Conservation (phyloP, 2,329 filamentous ascomycete genomes). For the Penicillium sp. region DNA sequence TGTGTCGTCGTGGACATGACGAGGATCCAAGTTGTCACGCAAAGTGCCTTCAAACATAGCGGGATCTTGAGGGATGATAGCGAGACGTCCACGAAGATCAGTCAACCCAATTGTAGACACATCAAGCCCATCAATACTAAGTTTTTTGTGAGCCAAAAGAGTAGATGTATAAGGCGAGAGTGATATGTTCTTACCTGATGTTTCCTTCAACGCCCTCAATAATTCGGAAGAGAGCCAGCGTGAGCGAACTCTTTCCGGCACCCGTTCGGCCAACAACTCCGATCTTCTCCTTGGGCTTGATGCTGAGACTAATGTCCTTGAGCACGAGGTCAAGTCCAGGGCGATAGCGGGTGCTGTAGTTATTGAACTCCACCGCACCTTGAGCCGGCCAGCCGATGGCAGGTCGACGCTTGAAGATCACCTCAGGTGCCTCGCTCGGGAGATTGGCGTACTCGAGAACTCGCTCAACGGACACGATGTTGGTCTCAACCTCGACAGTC, state of each 20-base stretch:
- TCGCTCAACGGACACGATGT: constrained; percentile 97
- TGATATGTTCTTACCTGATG: constrained; percentile 53
- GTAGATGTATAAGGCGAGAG: constrained; percentile 3
- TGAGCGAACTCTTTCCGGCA: constrained; percentile 92
- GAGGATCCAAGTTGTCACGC: constrained; percentile 92
- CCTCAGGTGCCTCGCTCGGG: constrained; percentile 90
- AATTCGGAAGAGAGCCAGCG: constrained; percentile 88
- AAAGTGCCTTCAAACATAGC: constrained; percentile 92
- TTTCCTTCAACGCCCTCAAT: constrained; percentile 82
- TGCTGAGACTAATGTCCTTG: constrained; percentile 86
- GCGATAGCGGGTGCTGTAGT: constrained; percentile 92
- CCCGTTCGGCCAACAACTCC: constrained; percentile 95
- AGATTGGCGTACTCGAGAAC: constrained; percentile 92
- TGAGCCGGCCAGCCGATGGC: constrained; percentile 87
- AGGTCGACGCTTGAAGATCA: constrained; percentile 82
- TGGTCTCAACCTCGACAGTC: constrained; percentile 99
- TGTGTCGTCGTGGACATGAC: constrained; percentile 91
- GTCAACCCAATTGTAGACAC: constrained; percentile 86
- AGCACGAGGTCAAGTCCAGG: constrained; percentile 86
- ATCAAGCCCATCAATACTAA: constrained; percentile 79
- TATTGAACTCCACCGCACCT: constrained; percentile 84
- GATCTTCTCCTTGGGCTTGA: constrained; percentile 97
- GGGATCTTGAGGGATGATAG: constrained; percentile 97
- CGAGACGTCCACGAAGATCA: constrained; percentile 82
- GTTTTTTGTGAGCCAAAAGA: constrained; percentile 10